A percentile compares a stretch with the other conserved stretches of the same genome.
phyloP scores from a whole-genome alignment of 495 filamentous ascomycete genomes.

The Parathielavia appendiculata region DNA sequence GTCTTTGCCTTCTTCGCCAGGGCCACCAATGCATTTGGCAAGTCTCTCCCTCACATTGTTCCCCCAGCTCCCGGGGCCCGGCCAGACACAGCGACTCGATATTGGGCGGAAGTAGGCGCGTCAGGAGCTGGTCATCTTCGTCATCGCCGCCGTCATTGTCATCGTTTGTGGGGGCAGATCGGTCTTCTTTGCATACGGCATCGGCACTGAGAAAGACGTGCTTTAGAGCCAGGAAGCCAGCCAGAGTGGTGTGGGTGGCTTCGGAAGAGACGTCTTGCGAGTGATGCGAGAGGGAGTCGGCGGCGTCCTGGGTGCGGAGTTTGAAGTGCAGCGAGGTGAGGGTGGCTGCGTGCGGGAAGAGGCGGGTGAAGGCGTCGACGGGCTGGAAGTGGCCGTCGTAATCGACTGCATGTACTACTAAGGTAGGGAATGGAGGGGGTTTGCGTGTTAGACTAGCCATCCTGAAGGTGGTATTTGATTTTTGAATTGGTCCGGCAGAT shows the following conservation, averaged over 20 bases:
- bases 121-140: background rate
- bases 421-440: too few species aligned
- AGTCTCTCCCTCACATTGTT: background rate
- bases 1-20: background rate
- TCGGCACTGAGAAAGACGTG: background rate
- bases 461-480: too few species aligned
- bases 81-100: constrained; percentile 3
- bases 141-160: background rate
- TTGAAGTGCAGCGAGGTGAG: too few species aligned
- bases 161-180: too few species aligned
- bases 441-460: too few species aligned
- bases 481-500: too few species aligned
- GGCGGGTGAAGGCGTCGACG: too few species aligned
- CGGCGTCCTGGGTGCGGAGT: too few species aligned
- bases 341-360: too few species aligned
- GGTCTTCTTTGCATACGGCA: background rate
- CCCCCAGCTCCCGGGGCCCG: background rate
- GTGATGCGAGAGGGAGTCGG: too few species aligned
- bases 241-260: background rate
- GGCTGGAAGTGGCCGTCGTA: too few species aligned
- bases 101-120: background rate
- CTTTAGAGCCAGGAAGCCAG: background rate
- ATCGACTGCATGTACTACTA: too few species aligned
- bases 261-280: background rate
- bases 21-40: background rate